Evolutionary conservation across 345 rosid species (phyloP).

Genomic region (Clausena lansium): DNA sequence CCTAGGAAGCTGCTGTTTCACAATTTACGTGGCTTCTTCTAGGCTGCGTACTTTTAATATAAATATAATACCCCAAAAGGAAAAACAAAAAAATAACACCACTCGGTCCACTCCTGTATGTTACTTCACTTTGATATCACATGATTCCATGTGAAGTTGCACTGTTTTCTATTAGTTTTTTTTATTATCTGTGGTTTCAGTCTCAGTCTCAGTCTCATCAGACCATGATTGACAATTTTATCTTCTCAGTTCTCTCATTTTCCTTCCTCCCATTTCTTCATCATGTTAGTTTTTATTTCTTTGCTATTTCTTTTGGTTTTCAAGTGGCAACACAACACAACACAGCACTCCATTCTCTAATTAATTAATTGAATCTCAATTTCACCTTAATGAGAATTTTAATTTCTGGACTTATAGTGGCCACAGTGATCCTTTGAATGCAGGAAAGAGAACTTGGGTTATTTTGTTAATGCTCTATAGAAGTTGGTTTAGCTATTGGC

Average conservation of each 20-base stretch:
- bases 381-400: not conserved
- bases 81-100: not conserved
- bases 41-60: not conserved
- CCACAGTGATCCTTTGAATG: not conserved
- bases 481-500: conserved; percentile 2
- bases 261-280: conserved; percentile 20
- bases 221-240: conserved; percentile 12
- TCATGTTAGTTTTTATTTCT: conserved; percentile 10
- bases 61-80: too few species aligned
- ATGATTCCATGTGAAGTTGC: conserved; percentile 33
- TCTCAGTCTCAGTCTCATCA: conserved; percentile 5
- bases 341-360: not conserved
- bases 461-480: conserved; percentile 6
- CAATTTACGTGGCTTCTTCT: conserved; percentile 16
- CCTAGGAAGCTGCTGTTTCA: conserved; percentile 23
- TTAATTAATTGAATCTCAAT: too few species aligned
- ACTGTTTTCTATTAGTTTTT: too few species aligned
- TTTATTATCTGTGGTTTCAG: not conserved
- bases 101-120: too few species aligned
- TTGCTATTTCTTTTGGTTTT: not conserved
- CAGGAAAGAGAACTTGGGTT: not conserved
- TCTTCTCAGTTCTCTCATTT: conserved; percentile 3
- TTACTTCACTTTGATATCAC: not conserved
- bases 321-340: not conserved
- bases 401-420: not conserved